Percentiles rank a stretch among this genome's conserved stretches.
These are phyloP conservation scores for Agaricus sinodeliciosus DNA, from an alignment of 768 basidiomycete species.

Conservation along the genomic window DNA sequence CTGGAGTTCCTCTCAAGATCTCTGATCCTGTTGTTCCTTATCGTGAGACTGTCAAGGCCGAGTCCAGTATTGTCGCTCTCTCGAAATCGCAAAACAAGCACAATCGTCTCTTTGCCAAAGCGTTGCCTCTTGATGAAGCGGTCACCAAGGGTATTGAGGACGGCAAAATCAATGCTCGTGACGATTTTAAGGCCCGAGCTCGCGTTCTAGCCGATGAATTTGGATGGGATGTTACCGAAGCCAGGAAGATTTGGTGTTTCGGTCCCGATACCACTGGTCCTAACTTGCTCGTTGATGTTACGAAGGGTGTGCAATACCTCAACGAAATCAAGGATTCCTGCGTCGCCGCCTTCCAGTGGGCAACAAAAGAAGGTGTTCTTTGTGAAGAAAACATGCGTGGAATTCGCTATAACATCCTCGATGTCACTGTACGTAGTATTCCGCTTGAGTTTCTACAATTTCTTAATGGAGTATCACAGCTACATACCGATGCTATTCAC, in stretches of 20 bases:
- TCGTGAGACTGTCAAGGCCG: constrained; percentile 94
- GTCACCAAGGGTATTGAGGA: constrained; percentile 87
- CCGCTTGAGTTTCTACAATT: constrained; percentile 2
- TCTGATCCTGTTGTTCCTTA: constrained; percentile 98
- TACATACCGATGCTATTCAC: constrained; percentile 98
- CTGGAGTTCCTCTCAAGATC: constrained; percentile 97
- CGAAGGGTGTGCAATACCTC: constrained; percentile 98
- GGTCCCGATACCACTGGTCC: constrained; percentile 97
- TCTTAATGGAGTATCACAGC: constrained; percentile 32
- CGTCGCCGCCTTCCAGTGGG: constrained; percentile 99
- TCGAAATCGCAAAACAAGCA: constrained; percentile 99
- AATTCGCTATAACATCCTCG: constrained; percentile 90
- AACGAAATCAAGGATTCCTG: constrained; percentile 99
- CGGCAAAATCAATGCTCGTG: constrained; percentile 82
- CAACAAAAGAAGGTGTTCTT: constrained; percentile 95
- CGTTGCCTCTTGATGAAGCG: constrained; percentile 90
- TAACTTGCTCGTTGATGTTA: constrained; percentile 95
- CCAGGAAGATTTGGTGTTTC: constrained; percentile 99
- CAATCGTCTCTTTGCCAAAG: constrained; percentile 96
- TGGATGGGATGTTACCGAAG: constrained; percentile 99
- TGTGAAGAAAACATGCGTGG: constrained; percentile 99
- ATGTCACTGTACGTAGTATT: constrained; percentile 71
- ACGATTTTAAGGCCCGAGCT: constrained; percentile 96
- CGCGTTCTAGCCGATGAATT: constrained; percentile 93
- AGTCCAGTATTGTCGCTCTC: constrained; percentile 92